Evolutionary conservation across 495 filamentous ascomycete species (phyloP).

Genomic region (Daldinia loculata): DNA sequence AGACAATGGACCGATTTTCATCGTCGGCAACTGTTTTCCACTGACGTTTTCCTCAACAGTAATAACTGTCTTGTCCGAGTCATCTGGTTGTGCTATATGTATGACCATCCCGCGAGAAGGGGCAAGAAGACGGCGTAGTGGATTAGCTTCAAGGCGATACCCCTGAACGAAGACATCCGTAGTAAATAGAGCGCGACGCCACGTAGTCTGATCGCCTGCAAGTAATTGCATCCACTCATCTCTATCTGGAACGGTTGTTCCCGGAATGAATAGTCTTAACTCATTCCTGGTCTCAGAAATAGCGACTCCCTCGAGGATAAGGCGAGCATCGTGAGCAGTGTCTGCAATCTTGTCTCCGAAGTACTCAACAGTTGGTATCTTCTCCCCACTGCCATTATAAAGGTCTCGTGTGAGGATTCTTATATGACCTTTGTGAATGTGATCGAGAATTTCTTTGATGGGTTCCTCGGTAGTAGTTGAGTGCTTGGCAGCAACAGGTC

Average conservation of each 20-base stretch:
- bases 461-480: constrained; percentile 79
- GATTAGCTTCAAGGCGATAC: constrained; percentile 85
- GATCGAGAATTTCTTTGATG: constrained; percentile 80
- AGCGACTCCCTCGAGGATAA: constrained; percentile 71
- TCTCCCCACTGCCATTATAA: constrained; percentile 69
- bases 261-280: constrained; percentile 66
- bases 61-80: constrained; percentile 73
- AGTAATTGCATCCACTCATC: constrained; percentile 80
- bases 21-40: constrained; percentile 65
- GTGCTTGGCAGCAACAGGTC: constrained; percentile 82
- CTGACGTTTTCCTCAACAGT: constrained; percentile 63
- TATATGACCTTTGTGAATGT: constrained; percentile 80
- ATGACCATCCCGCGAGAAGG: constrained; percentile 79
- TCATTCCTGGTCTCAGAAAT: constrained; percentile 70
- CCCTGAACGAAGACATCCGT: constrained; percentile 84
- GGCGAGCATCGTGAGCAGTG: constrained; percentile 53
- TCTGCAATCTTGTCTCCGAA: constrained; percentile 75
- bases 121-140: constrained; percentile 78
- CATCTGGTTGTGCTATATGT: constrained; percentile 71
- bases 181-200: constrained; percentile 83
- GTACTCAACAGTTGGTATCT: constrained; percentile 80
- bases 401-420: constrained; percentile 70
- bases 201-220: constrained; percentile 76
- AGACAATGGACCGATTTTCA: constrained; percentile 71
- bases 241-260: constrained; percentile 66